Base-by-base conservation (phyloP, 2,329 filamentous ascomycete genomes). In the Pseudogymnoascus pannorum region DNA sequence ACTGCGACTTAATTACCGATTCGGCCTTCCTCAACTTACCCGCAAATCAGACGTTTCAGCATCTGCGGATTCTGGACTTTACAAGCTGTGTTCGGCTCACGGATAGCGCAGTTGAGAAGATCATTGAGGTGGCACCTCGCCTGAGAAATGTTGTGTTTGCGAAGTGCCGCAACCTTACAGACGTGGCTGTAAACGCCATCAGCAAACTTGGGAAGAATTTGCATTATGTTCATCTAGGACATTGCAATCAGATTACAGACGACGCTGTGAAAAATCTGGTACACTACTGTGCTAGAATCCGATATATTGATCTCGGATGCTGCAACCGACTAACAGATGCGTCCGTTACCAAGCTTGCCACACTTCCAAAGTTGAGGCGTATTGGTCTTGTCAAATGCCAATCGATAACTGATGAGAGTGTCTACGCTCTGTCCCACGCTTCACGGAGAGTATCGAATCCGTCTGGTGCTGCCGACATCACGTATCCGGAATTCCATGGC, bases 301-400 rank as follows among this genome's bases (percentile, higher is more conserved):
- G 94, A 61, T 99, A 99, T 73, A 99, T 99, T 66, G 94, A 99
- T 72, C 78, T 99, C 44, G 94, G 94, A n/a, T 97, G 94, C 76
- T 99, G 94, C 75, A 84, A 83, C 12, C 87, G 91, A 68, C 78
- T 99, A 64, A 97, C 94, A 0, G 94, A 99, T 68, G 81, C 82
- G 9, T 97, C 92, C 20, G 88, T 99, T 14, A 88, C 83, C 64
- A 87, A 91, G 65, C 79, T 99, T 36, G 92, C 94, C 4, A 85
- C 85, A 12, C 81, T 99, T 5, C 94, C 94, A 2, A 99, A 99
- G 74, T 79, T 99, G 60, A 92, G 96, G 78, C 83, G 94, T 36
- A 96, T 99, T 64, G 94, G 94, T 0, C 77, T 99, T 60, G 94
- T 99, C 60, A 99, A 99, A 75, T 99, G 94, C 71, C 86, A 86